Conservation (phyloP, 2,329 filamentous ascomycete species). For the Colletotrichum tropicicola region DNA sequence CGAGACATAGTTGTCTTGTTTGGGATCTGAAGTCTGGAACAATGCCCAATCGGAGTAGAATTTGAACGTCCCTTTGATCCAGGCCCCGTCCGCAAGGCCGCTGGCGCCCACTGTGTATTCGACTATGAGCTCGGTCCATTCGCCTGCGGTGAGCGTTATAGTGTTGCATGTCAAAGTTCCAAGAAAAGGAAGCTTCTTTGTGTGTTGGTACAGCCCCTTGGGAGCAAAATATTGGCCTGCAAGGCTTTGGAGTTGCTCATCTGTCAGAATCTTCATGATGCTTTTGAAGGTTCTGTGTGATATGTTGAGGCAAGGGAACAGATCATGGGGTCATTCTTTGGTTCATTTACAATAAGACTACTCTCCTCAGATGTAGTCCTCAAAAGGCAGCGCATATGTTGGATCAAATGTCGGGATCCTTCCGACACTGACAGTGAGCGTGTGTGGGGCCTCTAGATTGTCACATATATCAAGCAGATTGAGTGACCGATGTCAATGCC, state of each 20-base stretch:
- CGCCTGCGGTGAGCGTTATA: slow-evolving; percentile 34
- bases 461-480: no score
- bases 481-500: no score
- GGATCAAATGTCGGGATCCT: no score
- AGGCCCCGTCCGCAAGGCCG: slow-evolving; percentile 44
- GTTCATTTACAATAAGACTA: no score
- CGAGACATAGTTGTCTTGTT: slow-evolving; percentile 41
- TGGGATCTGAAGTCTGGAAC: slow-evolving; percentile 42
- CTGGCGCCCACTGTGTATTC: slow-evolving; percentile 41
- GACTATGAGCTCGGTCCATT: slow-evolving; percentile 40
- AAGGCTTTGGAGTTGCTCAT: slow-evolving; percentile 32
- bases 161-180: slow-evolving; percentile 37
- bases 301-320: no score
- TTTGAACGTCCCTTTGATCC: slow-evolving; percentile 49
- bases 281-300: background rate
- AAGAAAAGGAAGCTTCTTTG: slow-evolving; percentile 39
- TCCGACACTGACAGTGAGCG: no score
- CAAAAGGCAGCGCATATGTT: no score
- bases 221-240: slow-evolving; percentile 39
- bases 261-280: slow-evolving; percentile 35
- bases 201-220: slow-evolving; percentile 37
- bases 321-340: no score
- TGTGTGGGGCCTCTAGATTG: no score
- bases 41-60: slow-evolving; percentile 48
- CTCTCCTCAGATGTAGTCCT: no score